Conservation (phyloP, 495 filamentous ascomycete genomes). For the Aspergillus egyptiacus region DNA sequence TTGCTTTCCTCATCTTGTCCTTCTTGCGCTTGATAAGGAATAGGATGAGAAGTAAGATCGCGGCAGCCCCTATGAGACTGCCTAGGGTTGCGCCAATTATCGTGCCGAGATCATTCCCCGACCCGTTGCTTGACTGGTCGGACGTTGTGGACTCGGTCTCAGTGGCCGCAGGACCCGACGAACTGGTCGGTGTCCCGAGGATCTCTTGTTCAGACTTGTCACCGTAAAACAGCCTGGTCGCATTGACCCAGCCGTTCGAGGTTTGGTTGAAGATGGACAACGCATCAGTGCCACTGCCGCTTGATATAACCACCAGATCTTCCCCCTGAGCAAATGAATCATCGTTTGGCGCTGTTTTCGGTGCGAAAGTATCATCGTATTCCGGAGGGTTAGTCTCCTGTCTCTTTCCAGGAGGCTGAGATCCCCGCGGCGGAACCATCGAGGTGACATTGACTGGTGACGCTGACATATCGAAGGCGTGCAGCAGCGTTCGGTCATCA, state of each 20-base stretch:
- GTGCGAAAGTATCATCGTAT: constrained; percentile 72
- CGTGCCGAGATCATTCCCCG: constrained; percentile 31
- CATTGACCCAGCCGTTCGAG: constrained; percentile 75
- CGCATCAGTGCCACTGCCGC: constrained; percentile 55
- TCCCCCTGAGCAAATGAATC: constrained; percentile 56
- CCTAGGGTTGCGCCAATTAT: constrained; percentile 80
- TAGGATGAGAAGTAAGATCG: constrained; percentile 63
- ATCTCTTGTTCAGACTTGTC: constrained; percentile 32
- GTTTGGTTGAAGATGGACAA: constrained; percentile 77
- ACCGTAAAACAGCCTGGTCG: constrained; percentile 56
- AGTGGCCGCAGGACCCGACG: constrained; percentile 31
- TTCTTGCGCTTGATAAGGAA: constrained; percentile 60
- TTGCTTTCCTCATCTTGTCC: constrained; percentile 46
- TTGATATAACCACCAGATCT: constrained; percentile 65
- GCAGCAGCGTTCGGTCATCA: constrained; percentile 77
- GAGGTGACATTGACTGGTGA: constrained; percentile 55
- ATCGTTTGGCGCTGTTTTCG: constrained; percentile 53
- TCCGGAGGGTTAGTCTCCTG: constrained; percentile 55
- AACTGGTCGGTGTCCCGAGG: constrained; percentile 31
- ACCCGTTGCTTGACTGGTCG: constrained; percentile 27
- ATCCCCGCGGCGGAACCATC: too few relatives aligned
- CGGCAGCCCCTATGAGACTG: constrained; percentile 62
- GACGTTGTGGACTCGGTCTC: constrained; percentile 34
- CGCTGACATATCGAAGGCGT: constrained; percentile 72
- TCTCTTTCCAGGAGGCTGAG: constrained; percentile 30